phyloP scores from a whole-genome alignment of 192 early-diverging fungal genomes.

The Entomortierella beljakovae region DNA sequence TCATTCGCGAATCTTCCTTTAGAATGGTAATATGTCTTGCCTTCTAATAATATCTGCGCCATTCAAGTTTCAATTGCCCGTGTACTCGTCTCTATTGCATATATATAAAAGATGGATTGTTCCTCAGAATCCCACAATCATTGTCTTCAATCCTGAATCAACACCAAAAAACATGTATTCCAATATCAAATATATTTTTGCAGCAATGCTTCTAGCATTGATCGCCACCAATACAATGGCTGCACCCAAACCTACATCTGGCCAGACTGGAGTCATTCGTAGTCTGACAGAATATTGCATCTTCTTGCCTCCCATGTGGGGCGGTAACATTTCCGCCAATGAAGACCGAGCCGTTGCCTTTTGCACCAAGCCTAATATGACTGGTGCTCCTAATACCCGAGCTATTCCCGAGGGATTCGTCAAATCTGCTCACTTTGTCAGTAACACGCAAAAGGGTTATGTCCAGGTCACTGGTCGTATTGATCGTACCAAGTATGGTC shows the following conservation, averaged over 20 bases:
- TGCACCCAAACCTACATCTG: background rate
- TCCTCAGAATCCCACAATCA: background rate
- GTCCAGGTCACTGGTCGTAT: conserved; percentile 66
- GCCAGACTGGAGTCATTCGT: conserved; percentile 24
- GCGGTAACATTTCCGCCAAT: conserved; percentile 27
- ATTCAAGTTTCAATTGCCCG: too few species aligned
- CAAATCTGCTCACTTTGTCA: conserved; percentile 49
- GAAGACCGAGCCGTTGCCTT: conserved; percentile 49
- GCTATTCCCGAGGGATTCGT: conserved; percentile 56
- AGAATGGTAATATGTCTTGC: too few species aligned
- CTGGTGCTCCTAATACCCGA: conserved; percentile 49
- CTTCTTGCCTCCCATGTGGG: conserved; percentile 38
- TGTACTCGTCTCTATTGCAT: too few species aligned
- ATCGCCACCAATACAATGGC: conserved; percentile 17
- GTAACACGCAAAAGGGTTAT: conserved; percentile 29
- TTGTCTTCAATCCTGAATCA: background rate
- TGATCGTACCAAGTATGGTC: conserved; percentile 47
- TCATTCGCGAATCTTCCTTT: too few species aligned
- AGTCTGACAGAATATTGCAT: conserved; percentile 32
- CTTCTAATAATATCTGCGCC: too few species aligned
- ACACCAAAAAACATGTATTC: conserved; percentile 6
- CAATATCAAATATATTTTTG: conserved; percentile 13
- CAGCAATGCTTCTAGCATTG: conserved; percentile 19
- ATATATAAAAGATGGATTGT: too few species aligned
- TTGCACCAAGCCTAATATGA: conserved; percentile 34